phyloP scores from a whole-genome alignment of 345 rosid species.

The Boechera divaricarpa region DNA sequence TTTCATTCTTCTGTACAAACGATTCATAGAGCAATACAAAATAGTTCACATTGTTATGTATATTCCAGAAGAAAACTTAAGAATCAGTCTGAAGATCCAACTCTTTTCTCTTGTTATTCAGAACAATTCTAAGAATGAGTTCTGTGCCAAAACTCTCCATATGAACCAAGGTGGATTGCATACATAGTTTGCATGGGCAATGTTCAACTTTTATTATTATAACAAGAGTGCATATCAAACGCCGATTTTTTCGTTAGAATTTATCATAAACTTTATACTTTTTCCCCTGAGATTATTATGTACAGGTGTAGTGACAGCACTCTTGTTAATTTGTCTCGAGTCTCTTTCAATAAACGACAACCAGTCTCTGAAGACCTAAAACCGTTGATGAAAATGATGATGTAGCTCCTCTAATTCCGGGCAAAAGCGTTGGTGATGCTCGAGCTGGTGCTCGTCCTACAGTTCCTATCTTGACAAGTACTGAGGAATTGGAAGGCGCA shows the following conservation, averaged over 20 bases:
- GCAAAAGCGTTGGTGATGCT: no score
- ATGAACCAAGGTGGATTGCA: constrained; percentile 91
- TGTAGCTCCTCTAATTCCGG: constrained; percentile 75
- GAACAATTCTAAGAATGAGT: constrained; percentile 58
- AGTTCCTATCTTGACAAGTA: constrained; percentile 82
- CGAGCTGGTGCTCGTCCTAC: constrained; percentile 95
- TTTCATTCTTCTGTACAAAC: background rate
- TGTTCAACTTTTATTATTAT: background rate
- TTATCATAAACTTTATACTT: constrained; percentile 7
- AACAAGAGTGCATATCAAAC: background rate
- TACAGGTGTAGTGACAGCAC: constrained; percentile 71
- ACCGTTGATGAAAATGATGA: constrained; percentile 45
- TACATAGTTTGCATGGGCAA: constrained; percentile 87
- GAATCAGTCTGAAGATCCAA: constrained; percentile 15
- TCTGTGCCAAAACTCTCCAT: constrained; percentile 82
- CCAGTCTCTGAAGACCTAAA: constrained; percentile 51
- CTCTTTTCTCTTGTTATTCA: constrained; percentile 50
- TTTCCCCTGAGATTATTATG: constrained; percentile 25
- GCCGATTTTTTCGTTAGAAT: constrained; percentile 6
- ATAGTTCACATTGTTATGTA: constrained; percentile 23
- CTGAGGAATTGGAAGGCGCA: constrained; percentile 67
- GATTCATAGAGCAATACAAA: constrained; percentile 10
- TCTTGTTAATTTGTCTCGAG: constrained; percentile 65
- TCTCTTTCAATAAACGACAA: constrained; percentile 65
- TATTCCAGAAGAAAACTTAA: background rate